These are phyloP conservation scores for Dimocarpus longan DNA, from an alignment of 345 rosid genomes.

Conservation along the genomic window DNA sequence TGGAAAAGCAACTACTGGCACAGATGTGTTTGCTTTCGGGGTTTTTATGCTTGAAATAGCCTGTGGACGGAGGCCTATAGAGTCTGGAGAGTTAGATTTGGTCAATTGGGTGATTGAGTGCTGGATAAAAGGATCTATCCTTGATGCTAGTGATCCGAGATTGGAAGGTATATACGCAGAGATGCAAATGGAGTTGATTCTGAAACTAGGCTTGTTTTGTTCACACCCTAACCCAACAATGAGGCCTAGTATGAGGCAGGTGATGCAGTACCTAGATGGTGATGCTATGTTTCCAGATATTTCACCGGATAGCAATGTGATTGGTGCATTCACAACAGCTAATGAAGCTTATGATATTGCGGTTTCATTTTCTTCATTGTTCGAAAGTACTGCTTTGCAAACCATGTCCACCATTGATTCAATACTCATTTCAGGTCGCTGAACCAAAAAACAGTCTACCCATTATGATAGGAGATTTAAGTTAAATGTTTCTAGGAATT, in stretches of 20 bases:
- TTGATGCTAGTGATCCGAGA: constrained; percentile 16
- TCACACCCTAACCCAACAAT: constrained; percentile 22
- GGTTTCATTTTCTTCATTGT: neutral
- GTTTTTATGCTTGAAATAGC: constrained; percentile 51
- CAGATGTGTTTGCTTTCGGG: constrained; percentile 50
- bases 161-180: constrained; percentile 16
- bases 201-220: constrained; percentile 40
- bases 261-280: constrained; percentile 41
- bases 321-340: neutral
- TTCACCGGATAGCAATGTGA: neutral
- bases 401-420: constrained; percentile 31
- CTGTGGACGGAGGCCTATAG: constrained; percentile 50
- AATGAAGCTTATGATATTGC: neutral
- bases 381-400: constrained; percentile 11
- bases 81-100: constrained; percentile 31
- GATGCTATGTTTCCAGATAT: constrained; percentile 19
- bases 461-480: neutral
- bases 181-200: constrained; percentile 37
- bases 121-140: constrained; percentile 24
- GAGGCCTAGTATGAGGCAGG: constrained; percentile 27
- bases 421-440: constrained; percentile 26
- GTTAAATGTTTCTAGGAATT: neutral
- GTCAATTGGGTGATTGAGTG: constrained; percentile 34
- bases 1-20: constrained; percentile 41
- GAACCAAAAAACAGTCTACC: neutral